These are phyloP conservation scores for Apophysomyces trapeziformis DNA, from an alignment of 371 early-diverging fungal species.

Conservation along the genomic window DNA sequence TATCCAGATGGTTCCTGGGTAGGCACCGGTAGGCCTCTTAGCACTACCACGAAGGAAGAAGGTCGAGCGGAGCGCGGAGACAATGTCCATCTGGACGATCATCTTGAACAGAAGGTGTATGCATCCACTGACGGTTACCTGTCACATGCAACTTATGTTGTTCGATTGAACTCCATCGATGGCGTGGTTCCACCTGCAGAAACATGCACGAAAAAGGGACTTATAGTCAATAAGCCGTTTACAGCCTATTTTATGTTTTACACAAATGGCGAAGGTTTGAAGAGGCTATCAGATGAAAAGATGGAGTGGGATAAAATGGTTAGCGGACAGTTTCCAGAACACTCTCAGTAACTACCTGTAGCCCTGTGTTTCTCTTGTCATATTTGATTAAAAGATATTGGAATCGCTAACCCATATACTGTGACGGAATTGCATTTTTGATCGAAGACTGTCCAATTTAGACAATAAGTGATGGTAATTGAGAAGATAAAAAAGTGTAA, in stretches of 20 bases:
- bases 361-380: too few relatives aligned
- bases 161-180: constrained; percentile 36
- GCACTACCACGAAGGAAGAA: constrained; percentile 39
- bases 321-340: constrained; percentile 2
- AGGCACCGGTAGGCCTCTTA: constrained; percentile 34
- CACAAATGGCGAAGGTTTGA: constrained; percentile 31
- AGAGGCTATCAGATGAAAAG: constrained; percentile 20
- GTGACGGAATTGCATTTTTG: too few relatives aligned
- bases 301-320: constrained; percentile 37
- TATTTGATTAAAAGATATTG: too few relatives aligned
- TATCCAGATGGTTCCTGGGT: constrained; percentile 50
- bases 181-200: constrained; percentile 36
- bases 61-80: constrained; percentile 40
- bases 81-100: constrained; percentile 40
- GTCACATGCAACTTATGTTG: constrained; percentile 43
- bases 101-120: constrained; percentile 27
- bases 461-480: too few relatives aligned
- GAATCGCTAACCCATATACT: too few relatives aligned
- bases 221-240: constrained; percentile 39
- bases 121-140: constrained; percentile 42
- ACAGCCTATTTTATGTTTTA: constrained; percentile 46
- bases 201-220: constrained; percentile 40
- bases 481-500: too few relatives aligned
- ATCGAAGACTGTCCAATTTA: too few relatives aligned
- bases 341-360: not conserved